Evolutionary conservation across 2,329 filamentous ascomycete species (phyloP).

Genomic region (Madurella fahalii): DNA sequence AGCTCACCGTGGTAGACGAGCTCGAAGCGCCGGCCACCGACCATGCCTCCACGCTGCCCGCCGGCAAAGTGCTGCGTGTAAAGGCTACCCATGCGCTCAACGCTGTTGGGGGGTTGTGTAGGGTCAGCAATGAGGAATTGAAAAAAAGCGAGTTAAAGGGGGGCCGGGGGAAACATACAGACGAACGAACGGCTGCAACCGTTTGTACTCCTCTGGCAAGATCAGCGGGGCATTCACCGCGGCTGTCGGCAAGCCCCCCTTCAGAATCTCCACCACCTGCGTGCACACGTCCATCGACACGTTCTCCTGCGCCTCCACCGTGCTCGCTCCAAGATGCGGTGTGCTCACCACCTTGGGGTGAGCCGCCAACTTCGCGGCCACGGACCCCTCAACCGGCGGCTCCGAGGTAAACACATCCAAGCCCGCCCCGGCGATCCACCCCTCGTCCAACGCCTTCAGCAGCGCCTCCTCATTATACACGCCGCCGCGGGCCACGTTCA

Average conservation of each 20-base stretch:
- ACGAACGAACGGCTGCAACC: constrained; percentile 70
- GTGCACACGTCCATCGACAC: constrained; percentile 79
- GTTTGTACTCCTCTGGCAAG: constrained; percentile 73
- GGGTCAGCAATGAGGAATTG: background rate
- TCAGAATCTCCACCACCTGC: constrained; percentile 70
- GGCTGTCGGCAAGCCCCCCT: constrained; percentile 67
- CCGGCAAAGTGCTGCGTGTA: constrained; percentile 71
- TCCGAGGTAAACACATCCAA: constrained; percentile 78
- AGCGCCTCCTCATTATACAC: constrained; percentile 75
- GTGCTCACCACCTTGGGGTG: constrained; percentile 73
- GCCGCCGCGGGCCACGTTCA: constrained; percentile 77
- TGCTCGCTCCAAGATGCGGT: constrained; percentile 75
- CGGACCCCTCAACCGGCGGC: constrained; percentile 53
- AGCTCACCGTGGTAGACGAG: constrained; percentile 74
- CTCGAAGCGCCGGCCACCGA: constrained; percentile 67
- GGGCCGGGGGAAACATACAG: constrained; percentile 36
- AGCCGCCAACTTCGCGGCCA: constrained; percentile 58
- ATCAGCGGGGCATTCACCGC: constrained; percentile 82
- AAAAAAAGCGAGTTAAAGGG: background rate
- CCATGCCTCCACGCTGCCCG: constrained; percentile 36
- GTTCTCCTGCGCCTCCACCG: constrained; percentile 78
- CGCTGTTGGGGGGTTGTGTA: constrained; percentile 22
- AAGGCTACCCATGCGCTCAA: constrained; percentile 74
- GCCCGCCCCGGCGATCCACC: constrained; percentile 70
- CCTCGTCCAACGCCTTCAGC: constrained; percentile 63